phyloP scores from a whole-genome alignment of 768 basidiomycete genomes.

The Suillus cothurnatus region DNA sequence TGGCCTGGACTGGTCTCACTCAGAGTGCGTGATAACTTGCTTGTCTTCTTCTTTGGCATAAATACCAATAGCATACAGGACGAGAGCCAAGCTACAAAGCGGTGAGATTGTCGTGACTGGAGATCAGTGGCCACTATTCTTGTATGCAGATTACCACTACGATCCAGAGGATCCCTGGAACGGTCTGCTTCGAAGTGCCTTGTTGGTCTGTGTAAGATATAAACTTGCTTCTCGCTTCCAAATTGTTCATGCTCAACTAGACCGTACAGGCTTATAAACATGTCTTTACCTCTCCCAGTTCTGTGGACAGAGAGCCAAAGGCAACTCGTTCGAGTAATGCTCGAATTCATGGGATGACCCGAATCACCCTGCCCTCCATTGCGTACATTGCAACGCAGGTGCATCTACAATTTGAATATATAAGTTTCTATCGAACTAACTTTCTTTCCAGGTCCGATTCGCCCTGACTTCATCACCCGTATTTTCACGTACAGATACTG shows the following conservation, averaged over 20 bases:
- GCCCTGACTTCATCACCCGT: constrained; percentile 18
- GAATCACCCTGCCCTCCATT: constrained; percentile 19
- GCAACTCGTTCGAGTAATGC: constrained; percentile 29
- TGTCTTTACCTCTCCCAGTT: constrained; percentile 35
- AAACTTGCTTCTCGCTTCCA: background rate
- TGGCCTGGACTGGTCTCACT: constrained; percentile 22
- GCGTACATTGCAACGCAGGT: constrained; percentile 26
- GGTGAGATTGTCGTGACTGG: constrained; percentile 20
- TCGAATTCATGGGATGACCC: constrained; percentile 19
- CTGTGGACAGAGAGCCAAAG: too few relatives aligned
- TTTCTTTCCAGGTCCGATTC: constrained; percentile 18
- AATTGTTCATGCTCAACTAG: background rate
- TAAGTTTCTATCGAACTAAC: background rate
- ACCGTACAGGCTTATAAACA: constrained; percentile 27
- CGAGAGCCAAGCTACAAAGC: constrained; percentile 1
- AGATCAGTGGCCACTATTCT: constrained; percentile 29
- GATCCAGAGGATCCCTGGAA: constrained; percentile 30
- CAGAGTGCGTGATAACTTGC: constrained; percentile 10
- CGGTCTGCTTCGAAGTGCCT: constrained; percentile 22
- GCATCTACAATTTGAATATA: background rate
- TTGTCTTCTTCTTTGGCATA: background rate
- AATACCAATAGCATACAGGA: background rate
- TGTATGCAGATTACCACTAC: constrained; percentile 22
- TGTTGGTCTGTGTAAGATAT: constrained; percentile 24
- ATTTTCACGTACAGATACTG: constrained; percentile 21